Base-by-base conservation (phyloP, 345 rosid genomes). In the Pugionium dolabratum region DNA sequence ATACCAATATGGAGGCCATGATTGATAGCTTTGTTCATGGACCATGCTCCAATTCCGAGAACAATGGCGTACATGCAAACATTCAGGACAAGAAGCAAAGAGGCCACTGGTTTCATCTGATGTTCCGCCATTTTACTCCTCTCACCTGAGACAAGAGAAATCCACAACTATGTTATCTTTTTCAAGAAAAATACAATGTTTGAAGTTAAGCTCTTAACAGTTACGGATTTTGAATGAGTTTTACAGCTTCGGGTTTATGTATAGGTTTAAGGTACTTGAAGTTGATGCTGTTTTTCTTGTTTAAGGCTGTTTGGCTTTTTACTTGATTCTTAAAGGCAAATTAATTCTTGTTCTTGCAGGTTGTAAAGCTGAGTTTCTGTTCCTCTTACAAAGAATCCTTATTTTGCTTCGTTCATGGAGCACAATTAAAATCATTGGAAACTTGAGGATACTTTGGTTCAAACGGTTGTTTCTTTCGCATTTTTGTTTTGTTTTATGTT, bases 21-120 rank as follows among this genome's bases (percentile, higher is more conserved):
- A 18, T 85, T 79, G 37, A 89, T 87, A 27, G 98, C 98, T 62
- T 65, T 80, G 72, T 92, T 83, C 65, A 86, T 81, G n/a, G 98
- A 91, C 96, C 98, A 92, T 8, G 86, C 84, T 37, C 85, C 92
- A 67, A 92, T 89, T 51, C 91, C 91, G 8, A 92, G 75, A 61
- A 89, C 81, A 8, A 89, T 75, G 36, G 36, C 84, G 40, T 81
- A 87, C n/a, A n/a, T n/a, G n/a, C n/a, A n/a, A 91, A 92, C 87
- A 54, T 92, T 92, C 32, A 92, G 82, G 49, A 76, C 60, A 69
- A 92, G 70, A 74, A 92, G 95, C 30, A 85, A 41, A 5, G 79
- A 42, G 26, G 83, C n/a, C n/a, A n/a, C n/a, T n/a, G n/a, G n/a
- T n/a, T n/a, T n/a, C n/a, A n/a, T n/a, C n/a, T n/a, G n/a, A 8